These are phyloP conservation scores for Penicillium sp. DNA, from an alignment of 2,329 filamentous ascomycete species.

Conservation along the genomic window DNA sequence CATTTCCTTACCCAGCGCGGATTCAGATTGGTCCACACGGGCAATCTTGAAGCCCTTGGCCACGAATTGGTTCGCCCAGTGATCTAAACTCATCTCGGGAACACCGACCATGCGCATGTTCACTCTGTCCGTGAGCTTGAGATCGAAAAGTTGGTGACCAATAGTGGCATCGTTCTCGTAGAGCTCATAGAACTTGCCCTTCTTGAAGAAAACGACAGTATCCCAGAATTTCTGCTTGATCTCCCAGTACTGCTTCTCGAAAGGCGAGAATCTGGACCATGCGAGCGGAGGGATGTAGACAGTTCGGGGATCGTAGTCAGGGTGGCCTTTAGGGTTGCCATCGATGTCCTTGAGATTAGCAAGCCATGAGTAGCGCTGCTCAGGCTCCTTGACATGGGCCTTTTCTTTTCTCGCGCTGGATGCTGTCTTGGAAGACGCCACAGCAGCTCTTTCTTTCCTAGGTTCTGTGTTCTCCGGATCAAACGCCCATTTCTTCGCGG, in stretches of 20 bases:
- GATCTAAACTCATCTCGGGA: constrained; percentile 88
- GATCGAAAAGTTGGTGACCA: constrained; percentile 92
- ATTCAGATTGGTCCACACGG: constrained; percentile 94
- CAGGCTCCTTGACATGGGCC: constrained; percentile 77
- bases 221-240: constrained; percentile 99
- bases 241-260: constrained; percentile 98
- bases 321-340: constrained; percentile 71
- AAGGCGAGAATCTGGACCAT: constrained; percentile 82
- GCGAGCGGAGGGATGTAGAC: constrained; percentile 83
- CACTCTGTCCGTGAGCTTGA: constrained; percentile 95
- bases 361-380: constrained; percentile 86
- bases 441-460: constrained; percentile 48
- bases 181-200: constrained; percentile 98
- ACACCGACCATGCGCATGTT: constrained; percentile 99
- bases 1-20: constrained; percentile 95
- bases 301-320: constrained; percentile 87
- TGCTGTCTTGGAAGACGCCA: constrained; percentile 36
- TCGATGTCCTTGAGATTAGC: constrained; percentile 84
- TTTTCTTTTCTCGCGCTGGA: constrained; percentile 56
- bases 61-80: constrained; percentile 98
- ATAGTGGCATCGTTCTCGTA: constrained; percentile 98
- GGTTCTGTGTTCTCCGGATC: constrained; percentile 60
- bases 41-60: constrained; percentile 98
- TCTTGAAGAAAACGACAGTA: constrained; percentile 98
- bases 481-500: constrained; percentile 79